Evolutionary conservation across 2,329 filamentous ascomycete genomes (phyloP), one percentile per base, ranked within the genome.

Genomic region (Metarhizium humberi): DNA sequence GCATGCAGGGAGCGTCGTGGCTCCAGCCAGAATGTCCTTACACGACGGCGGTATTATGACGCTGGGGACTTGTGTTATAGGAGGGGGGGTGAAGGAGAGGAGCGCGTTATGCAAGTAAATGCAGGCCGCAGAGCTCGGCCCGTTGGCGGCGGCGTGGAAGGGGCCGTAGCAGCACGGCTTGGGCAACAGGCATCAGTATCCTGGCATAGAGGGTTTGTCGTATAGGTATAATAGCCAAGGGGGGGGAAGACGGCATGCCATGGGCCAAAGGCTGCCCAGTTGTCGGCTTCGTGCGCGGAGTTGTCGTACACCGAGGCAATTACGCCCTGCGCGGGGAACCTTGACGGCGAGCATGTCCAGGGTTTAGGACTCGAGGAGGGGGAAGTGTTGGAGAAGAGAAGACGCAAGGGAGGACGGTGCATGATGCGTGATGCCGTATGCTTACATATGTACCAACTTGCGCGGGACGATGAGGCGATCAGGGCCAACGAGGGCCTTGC

Each of bases 391-490:
- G 11, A 40, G 38, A 40, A 11, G 13, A 40, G 38, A 40, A 16
- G 38, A 14, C 14, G 13, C 10, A n/a, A 25, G 18, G 18, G n/a
- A 13, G 11, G n/a, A 25, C 6, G 32, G 32, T 34, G 32, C 32
- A 34, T 11, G 32, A 34, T 34, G 32, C 6, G 32, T 6, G 25
- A 16, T 14, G 25, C 3, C 10, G 45, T 30, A 45, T 48, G 72
- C 81, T 66, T 74, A 94, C 87, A 96, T 87, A 69, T 95, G 90
- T 4, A 84, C 86, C 51, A 96, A 75, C 66, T 92, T 88, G 61
- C 76, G 81, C 0, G 91, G 91, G 6, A 91, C 89, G 61, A 96
- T 95, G 57, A 96, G 75, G 49, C 92, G 78, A 67, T 96, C 90
- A 57, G 85, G 77, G 14, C 92, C 92, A 7, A 96, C 85, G 32